phyloP scores from a whole-genome alignment of 495 filamentous ascomycete species.

The Aspergillus cavernicola region DNA sequence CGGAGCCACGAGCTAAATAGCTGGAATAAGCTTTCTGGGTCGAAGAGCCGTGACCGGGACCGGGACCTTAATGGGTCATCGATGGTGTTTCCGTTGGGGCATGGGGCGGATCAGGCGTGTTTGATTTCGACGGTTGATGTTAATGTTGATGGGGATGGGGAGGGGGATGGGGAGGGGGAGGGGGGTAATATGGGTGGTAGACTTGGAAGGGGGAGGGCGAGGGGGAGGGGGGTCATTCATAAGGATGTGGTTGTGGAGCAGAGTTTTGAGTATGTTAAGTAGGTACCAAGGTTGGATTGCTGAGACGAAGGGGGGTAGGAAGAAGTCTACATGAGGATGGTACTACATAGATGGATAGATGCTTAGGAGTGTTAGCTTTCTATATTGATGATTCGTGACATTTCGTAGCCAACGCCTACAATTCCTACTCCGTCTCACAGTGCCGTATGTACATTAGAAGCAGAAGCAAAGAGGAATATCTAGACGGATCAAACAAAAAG shows the following conservation, averaged over 20 bases:
- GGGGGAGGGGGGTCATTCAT: background rate
- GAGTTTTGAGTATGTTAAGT: conserved; percentile 9
- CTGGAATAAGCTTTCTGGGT: background rate
- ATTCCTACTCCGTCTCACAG: background rate
- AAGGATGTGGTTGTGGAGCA: conserved; percentile 3
- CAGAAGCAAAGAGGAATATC: conserved; percentile 12
- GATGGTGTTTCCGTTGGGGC: background rate
- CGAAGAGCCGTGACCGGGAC: background rate
- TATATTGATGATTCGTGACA: background rate
- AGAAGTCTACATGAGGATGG: too few relatives aligned
- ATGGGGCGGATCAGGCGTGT: background rate
- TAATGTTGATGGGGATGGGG: background rate
- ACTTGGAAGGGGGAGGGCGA: background rate
- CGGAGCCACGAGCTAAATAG: background rate
- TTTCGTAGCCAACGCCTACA: conserved; percentile 6
- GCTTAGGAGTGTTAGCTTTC: too few relatives aligned
- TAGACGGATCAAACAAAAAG: conserved; percentile 19
- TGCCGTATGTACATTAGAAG: conserved; percentile 2
- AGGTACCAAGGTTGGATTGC: background rate
- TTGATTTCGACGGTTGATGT: background rate
- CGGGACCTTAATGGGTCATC: background rate
- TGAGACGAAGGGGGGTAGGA: too few relatives aligned
- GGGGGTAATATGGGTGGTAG: too few relatives aligned
- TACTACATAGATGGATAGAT: too few relatives aligned
- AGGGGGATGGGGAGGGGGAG: background rate